phyloP scores from a whole-genome alignment of 106 monocot species.

The Amphibolis antarctica region DNA sequence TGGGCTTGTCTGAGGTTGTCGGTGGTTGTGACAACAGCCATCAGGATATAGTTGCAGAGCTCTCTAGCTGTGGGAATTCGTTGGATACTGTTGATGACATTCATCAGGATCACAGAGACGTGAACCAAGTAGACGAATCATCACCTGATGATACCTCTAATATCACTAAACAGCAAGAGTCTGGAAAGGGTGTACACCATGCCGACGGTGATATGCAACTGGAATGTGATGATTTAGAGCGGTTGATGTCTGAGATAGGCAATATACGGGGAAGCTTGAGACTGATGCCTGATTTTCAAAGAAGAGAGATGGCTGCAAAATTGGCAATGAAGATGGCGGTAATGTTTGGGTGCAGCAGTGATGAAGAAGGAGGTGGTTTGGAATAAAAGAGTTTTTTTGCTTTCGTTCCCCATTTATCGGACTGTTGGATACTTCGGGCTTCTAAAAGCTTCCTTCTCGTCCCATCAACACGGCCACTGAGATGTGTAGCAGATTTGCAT shows the following conservation, averaged over 20 bases:
- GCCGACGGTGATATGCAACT: conserved; percentile 20
- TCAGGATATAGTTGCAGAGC: conserved; percentile 4
- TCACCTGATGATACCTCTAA: conserved; percentile 5
- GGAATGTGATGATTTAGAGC: conserved; percentile 60
- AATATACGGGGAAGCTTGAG: conserved; percentile 67
- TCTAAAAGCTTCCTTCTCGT: too few relatives aligned
- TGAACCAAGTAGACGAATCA: background rate
- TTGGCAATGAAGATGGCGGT: conserved; percentile 87
- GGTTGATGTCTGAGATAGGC: conserved; percentile 73
- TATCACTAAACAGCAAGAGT: conserved; percentile 5
- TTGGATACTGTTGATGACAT: conserved; percentile 1
- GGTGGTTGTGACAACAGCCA: too few relatives aligned
- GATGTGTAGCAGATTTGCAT: too few relatives aligned
- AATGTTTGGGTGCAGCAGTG: conserved; percentile 70
- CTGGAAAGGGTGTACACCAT: conserved; percentile 2
- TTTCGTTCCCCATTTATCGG: too few relatives aligned
- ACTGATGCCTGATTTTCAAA: conserved; percentile 92
- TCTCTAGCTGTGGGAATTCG: background rate
- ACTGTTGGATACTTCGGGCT: too few relatives aligned
- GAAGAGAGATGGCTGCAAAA: conserved; percentile 87
- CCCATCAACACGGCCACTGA: too few relatives aligned
- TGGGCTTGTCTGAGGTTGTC: background rate
- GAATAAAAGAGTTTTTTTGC: background rate
- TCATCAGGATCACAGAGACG: conserved; percentile 5
- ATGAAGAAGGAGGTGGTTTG: conserved; percentile 45